phyloP scores from a whole-genome alignment of 345 rosid genomes.

The Eucalyptus guilfoylei region DNA sequence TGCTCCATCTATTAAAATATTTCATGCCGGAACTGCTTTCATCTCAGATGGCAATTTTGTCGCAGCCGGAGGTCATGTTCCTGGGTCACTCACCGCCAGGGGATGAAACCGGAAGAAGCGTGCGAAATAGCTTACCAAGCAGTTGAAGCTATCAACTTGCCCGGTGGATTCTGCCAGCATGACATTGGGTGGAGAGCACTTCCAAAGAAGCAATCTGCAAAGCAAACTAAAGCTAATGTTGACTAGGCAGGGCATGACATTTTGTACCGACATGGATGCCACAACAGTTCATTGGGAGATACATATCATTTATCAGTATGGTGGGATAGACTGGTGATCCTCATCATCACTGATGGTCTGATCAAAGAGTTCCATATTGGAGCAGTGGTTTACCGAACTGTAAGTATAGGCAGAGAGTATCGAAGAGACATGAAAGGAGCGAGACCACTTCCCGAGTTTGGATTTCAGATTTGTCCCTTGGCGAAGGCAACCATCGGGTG shows the following conservation, averaged over 20 bases:
- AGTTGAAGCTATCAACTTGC: constrained; percentile 62
- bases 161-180: constrained; percentile 59
- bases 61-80: constrained; percentile 69
- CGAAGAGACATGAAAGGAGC: background rate
- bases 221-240: background rate
- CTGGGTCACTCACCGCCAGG: constrained; percentile 59
- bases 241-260: background rate
- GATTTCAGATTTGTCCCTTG: background rate
- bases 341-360: background rate
- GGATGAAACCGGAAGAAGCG: constrained; percentile 66
- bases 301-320: background rate
- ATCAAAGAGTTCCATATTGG: background rate
- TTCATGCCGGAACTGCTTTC: constrained; percentile 64
- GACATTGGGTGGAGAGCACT: constrained; percentile 92
- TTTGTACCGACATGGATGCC: background rate
- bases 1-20: constrained; percentile 53
- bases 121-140: constrained; percentile 50
- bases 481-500: background rate
- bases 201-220: constrained; percentile 21
- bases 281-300: background rate
- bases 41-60: constrained; percentile 44
- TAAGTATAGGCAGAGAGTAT: background rate
- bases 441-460: background rate
- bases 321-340: background rate
- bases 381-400: background rate